Evolutionary conservation across 495 filamentous ascomycete species (phyloP).

Genomic region (Aspergillus saccharolyticus): DNA sequence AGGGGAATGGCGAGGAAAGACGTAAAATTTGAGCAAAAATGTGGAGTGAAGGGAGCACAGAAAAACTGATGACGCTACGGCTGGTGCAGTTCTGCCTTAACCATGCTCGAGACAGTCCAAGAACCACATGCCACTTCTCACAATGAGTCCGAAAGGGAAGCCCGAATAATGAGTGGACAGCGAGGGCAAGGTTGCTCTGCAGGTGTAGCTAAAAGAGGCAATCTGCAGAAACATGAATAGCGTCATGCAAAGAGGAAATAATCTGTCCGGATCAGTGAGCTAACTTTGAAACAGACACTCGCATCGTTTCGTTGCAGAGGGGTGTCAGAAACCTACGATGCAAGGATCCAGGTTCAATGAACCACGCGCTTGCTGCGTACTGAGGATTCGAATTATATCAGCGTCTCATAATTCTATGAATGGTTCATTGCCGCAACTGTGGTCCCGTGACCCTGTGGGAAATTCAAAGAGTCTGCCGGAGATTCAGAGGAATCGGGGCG

Average conservation of each 20-base stretch:
- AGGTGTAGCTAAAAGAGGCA: not conserved
- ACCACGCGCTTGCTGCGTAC: not conserved
- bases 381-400: not conserved
- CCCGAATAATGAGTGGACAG: not conserved
- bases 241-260: not conserved
- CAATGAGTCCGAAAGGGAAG: not conserved
- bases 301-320: not conserved
- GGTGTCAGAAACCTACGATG: not conserved
- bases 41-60: too few relatives aligned
- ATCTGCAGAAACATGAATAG: not conserved
- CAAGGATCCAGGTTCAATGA: not conserved
- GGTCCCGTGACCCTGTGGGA: not conserved
- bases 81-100: not conserved
- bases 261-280: not conserved
- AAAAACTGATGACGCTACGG: not conserved
- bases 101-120: not conserved
- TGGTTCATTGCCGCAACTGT: not conserved
- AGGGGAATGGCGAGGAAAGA: conserved; percentile 4
- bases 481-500: not conserved
- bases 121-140: not conserved
- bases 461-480: not conserved
- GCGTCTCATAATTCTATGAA: not conserved
- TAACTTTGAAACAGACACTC: not conserved
- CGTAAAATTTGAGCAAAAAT: not conserved
- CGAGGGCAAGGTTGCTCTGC: not conserved